phyloP scores from a whole-genome alignment of 106 monocot genomes.

The Allium cepa region DNA sequence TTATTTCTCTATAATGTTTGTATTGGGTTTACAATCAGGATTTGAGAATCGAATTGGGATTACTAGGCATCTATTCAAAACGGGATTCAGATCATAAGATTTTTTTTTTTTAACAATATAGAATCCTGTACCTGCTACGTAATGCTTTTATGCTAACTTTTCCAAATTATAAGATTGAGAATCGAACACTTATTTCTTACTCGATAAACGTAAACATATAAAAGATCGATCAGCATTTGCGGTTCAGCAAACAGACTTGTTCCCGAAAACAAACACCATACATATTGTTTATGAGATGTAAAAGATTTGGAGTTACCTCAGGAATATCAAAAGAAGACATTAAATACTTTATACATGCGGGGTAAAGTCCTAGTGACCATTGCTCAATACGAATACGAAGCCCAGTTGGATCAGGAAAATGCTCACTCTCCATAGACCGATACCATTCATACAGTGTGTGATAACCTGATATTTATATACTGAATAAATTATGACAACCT shows the following conservation, averaged over 20 bases:
- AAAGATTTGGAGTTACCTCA: conserved; percentile 37
- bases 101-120: no score
- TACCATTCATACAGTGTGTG: conserved; percentile 93
- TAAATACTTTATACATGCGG: conserved; percentile 86
- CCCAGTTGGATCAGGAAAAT: conserved; percentile 88
- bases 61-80: no score
- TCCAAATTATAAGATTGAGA: no score
- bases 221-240: neutral
- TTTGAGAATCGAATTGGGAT: no score
- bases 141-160: no score
- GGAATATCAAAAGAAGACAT: conserved; percentile 93
- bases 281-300: neutral
- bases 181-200: no score
- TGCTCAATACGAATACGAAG: conserved; percentile 72
- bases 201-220: neutral
- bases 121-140: no score
- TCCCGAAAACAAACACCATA: neutral
- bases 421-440: conserved; percentile 77
- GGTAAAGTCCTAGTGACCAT: conserved; percentile 88
- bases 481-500: neutral
- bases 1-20: no score
- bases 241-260: neutral
- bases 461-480: conserved; percentile 42
- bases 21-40: no score
- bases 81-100: no score